These are phyloP conservation scores for Eimeria necatrix DNA, from an alignment of 169 alveolate species.

Conservation along the genomic window DNA sequence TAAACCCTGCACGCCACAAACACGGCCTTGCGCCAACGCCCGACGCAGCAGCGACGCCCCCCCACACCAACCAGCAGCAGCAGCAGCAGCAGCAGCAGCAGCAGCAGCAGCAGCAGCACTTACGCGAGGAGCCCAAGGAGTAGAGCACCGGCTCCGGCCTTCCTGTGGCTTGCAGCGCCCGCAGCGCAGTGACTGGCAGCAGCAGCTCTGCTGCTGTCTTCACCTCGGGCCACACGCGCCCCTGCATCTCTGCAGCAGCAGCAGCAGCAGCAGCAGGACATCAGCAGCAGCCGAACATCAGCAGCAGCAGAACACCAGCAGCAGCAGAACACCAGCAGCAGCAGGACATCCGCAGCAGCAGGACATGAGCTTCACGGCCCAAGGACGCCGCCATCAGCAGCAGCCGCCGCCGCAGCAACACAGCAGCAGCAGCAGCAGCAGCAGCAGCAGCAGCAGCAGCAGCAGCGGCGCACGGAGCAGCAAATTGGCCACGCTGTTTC, in stretches of 20 bases:
- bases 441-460: constrained; percentile 3
- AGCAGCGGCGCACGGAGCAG: constrained; percentile 44
- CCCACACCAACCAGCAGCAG: no score
- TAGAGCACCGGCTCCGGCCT: constrained; percentile 46
- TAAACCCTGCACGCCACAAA: no score
- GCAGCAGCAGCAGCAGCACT: background rate
- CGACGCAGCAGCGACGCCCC: background rate
- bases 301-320: no score
- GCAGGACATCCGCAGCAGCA: no score
- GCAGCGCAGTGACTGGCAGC: constrained; percentile 11
- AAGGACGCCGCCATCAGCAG: no score
- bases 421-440: constrained; percentile 6
- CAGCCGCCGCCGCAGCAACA: no score
- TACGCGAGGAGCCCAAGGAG: constrained; percentile 52
- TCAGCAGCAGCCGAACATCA: background rate
- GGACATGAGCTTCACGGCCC: no score
- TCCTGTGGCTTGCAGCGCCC: constrained; percentile 1
- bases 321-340: no score
- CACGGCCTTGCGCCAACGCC: background rate
- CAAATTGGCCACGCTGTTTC: background rate
- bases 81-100: background rate
- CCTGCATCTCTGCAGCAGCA: constrained; percentile 15
- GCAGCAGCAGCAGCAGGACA: background rate
- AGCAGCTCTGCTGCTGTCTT: constrained; percentile 22
- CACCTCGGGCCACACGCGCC: constrained; percentile 61